Base-by-base conservation (phyloP, 768 basidiomycete genomes). In the Rhizopogon salebrosus region DNA sequence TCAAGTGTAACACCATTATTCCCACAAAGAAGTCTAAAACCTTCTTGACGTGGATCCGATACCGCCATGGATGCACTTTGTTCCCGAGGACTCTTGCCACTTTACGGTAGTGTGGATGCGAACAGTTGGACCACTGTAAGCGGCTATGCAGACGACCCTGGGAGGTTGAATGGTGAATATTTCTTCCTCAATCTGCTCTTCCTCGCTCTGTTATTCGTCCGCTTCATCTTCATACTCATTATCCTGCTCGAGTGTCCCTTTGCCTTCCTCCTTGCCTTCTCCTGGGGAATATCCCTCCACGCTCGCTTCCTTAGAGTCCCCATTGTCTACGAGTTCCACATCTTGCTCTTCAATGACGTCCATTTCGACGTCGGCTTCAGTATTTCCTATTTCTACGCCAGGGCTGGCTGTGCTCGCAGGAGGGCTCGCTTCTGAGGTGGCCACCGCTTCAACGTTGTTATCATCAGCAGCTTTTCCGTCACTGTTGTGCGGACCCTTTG, bases 1-100 rank as follows among this genome's bases (percentile, higher is more conserved):
- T 98, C 81, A 95, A 94, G 77, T 87, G 95, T 50, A 98, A 98
- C 80, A 98, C 95, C 58, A 97, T 93, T 48, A 91, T 98, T 60
- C 95, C 95, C 24, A 97, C 95, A 63, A 97, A 95, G 78, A 98
- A 97, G 78, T 94, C 95, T 7, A 93, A 98, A 76, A 92, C 88
- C 65, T 97, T 98, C 84, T 98, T 94, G 36, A 98, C 95, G 18
- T 95, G 27, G 3, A 3, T 27, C 27, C 5, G 8, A 27, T 4
- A 8, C 27, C 27, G 2, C 7, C 1, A 35, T 63, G 66, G 2
- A 23, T 5, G 26, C 62, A 51, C 26, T 1, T 9, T 5, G 18
- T 14, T n/a, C n/a, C 6, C 0, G 53, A 57, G 1, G 59, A 55
- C 27, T 35, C n/a, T 29, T 51, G 55, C 37, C 58, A 60, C 13